Percentiles rank a stretch among this genome's conserved stretches.
phyloP scores from a whole-genome alignment of 257 asterid genomes.

The Thymus quinquecostatus region DNA sequence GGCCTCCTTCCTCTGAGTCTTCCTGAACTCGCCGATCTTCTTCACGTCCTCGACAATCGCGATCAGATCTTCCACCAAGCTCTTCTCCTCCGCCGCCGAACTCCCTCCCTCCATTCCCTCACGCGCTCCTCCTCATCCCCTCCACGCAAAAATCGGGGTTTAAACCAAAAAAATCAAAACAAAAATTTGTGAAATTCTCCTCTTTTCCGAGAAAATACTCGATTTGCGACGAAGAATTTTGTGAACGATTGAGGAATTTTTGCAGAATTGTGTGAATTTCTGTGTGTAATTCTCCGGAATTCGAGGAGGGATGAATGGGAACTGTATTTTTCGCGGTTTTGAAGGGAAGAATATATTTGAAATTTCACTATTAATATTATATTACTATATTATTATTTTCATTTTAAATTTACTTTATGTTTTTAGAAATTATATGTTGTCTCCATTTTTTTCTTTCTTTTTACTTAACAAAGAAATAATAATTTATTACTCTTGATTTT shows the following conservation, averaged over 20 bases:
- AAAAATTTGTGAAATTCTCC: background rate
- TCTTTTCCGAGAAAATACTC: background rate
- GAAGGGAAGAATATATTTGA: conserved; percentile 15
- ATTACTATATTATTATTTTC: background rate
- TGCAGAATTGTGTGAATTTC: conserved; percentile 20
- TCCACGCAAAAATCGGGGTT: conserved; percentile 12
- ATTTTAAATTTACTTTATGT: background rate
- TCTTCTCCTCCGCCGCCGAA: conserved; percentile 36
- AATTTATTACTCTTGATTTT: no score
- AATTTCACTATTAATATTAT: background rate
- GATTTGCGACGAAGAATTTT: conserved; percentile 14
- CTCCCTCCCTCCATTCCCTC: conserved; percentile 41
- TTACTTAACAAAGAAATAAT: no score
- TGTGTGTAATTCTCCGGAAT: conserved; percentile 30
- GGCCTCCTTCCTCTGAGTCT: conserved; percentile 75
- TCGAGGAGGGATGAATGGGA: conserved; percentile 11
- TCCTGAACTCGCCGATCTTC: conserved; percentile 63
- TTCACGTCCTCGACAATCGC: conserved; percentile 51
- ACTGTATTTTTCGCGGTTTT: conserved; percentile 30
- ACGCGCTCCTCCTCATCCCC: conserved; percentile 17
- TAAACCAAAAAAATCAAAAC: no score
- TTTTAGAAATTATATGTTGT: no score
- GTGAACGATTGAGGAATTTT: conserved; percentile 19
- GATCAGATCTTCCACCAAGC: conserved; percentile 53
- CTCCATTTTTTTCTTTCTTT: no score